A percentile compares a stretch with the other conserved stretches of the same genome.
Conservation (phyloP, 176 grass and related monocot species). For the Carex kokanica region DNA sequence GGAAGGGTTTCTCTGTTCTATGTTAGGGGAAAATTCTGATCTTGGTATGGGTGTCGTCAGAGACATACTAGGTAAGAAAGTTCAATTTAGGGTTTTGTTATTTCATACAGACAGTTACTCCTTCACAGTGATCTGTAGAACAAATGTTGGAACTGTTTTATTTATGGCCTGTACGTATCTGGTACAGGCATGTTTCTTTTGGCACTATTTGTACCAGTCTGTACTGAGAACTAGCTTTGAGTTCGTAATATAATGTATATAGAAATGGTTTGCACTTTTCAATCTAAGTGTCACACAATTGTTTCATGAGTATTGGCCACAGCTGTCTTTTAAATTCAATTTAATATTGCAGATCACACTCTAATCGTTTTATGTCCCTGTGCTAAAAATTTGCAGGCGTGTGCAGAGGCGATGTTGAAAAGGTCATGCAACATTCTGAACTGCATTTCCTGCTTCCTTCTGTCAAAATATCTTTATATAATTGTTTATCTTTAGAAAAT, state of each 20-base stretch:
- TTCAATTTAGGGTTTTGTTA: background rate
- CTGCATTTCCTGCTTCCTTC: slow-evolving; percentile 14
- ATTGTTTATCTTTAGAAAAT: background rate
- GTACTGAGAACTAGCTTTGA: background rate
- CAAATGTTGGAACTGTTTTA: background rate
- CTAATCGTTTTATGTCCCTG: slow-evolving; percentile 4
- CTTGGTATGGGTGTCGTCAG: slow-evolving; percentile 66
- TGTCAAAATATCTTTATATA: background rate
- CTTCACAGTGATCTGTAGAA: background rate
- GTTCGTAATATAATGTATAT: background rate
- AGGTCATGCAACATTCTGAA: slow-evolving; percentile 42
- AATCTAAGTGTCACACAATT: no score
- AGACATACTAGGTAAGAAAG: slow-evolving; percentile 58
- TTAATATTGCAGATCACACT: background rate
- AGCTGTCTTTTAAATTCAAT: background rate
- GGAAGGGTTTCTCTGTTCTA: slow-evolving; percentile 65
- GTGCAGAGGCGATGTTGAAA: slow-evolving; percentile 55
- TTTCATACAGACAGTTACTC: background rate
- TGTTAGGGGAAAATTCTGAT: slow-evolving; percentile 47
- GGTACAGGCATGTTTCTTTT: background rate
- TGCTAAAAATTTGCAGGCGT: slow-evolving; percentile 54
- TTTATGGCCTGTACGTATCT: background rate
- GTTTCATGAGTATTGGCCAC: no score
- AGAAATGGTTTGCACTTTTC: no score
- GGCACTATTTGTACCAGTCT: background rate